A percentile compares a stretch with the other conserved stretches of the same genome.
Evolutionary conservation across 345 rosid genomes (phyloP).

Genomic region (Eucalyptus lansdowneana): DNA sequence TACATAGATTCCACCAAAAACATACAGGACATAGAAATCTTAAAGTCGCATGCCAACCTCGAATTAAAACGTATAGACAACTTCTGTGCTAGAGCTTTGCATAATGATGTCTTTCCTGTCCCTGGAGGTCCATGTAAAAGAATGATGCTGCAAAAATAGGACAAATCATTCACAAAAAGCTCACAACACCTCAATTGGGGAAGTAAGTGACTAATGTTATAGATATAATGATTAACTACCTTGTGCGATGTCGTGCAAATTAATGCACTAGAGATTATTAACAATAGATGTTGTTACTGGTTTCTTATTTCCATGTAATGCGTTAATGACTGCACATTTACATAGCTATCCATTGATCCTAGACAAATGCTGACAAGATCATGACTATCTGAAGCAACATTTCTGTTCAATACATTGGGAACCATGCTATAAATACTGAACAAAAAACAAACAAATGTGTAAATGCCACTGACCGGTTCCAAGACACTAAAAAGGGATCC

Average conservation of each 20-base stretch:
- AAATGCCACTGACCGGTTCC: constrained; percentile 66
- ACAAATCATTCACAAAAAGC: background rate
- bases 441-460: background rate
- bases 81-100: constrained; percentile 97
- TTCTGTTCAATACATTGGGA: background rate
- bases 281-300: background rate
- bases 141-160: constrained; percentile 49
- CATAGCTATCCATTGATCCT: background rate
- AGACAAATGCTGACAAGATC: background rate
- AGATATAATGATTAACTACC: background rate
- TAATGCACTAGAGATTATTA: background rate
- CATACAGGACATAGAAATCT: background rate
- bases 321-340: background rate
- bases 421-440: background rate
- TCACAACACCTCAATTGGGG: background rate
- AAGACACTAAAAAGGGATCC: constrained; percentile 78
- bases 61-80: constrained; percentile 75
- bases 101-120: constrained; percentile 94
- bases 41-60: constrained; percentile 30
- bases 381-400: background rate
- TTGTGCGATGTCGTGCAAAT: background rate
- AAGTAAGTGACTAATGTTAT: background rate
- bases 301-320: background rate
- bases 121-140: constrained; percentile 99
- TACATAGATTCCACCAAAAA: background rate